Evolutionary conservation across 2,329 filamentous ascomycete genomes (phyloP), one percentile per base, ranked within the genome.

Genomic region (Microdochium trichocladiopsis): DNA sequence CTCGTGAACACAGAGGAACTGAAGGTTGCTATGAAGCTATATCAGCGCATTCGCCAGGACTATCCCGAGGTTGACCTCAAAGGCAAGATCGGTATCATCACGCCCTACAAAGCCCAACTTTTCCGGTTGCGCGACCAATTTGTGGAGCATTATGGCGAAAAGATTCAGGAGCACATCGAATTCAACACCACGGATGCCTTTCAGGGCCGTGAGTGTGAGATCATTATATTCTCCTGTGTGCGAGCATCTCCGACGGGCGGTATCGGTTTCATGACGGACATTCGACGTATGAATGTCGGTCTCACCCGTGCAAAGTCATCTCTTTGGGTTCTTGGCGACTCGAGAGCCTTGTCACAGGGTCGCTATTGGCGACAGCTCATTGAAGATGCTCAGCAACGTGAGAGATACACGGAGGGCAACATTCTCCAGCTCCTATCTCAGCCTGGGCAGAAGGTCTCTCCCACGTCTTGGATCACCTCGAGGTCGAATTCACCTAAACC

Each of bases 111-210:
- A 67, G 91, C 90, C 21, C 94, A 99, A 67, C 74, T 99, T 14
- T 83, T 79, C 52, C 86, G 91, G 66, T 77, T 99, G 53, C 91
- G 88, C 57, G 75, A 78, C 48, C 84, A 85, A 2, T 99, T 99
- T 67, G 72, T 77, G 9, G 73, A 78, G 14, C 77, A 77, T 45
- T 97, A 88, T 63, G 91, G 93, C 33, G 82, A 88, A 3, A 71
- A 68, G 0, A 91, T 99, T 58, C 78, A 85, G 23, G 85, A 88
- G 28, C 80, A 80, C 21, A 87, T 99, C 58, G 95, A 99, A 59
- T 99, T 99, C 79, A 99, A 99, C 68, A 99, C 94, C 0, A 99
- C 94, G 1, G 94, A 99, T 71, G 95, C 94, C 18, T 99, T 96
- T 68, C 91, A 99, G 68, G 94, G 94, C 56, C 85, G 95, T 59